Conservation (phyloP, 805 yeast species). For the Brettanomyces custersianus region DNA sequence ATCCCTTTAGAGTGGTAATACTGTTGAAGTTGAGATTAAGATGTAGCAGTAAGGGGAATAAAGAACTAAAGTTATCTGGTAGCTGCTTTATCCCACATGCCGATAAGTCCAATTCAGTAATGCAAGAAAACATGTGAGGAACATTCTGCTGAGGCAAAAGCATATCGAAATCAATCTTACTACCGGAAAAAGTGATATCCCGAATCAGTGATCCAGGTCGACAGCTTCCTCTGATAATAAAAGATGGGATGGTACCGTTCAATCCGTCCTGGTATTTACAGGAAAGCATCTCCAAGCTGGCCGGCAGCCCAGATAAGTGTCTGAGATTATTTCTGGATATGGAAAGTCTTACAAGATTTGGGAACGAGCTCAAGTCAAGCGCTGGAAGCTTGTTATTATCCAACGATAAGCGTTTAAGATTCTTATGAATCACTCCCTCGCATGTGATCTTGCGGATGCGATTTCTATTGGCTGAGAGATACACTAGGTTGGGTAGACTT, state of each 20-base stretch:
- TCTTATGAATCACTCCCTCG: slow-evolving; percentile 12
- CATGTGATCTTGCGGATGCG: slow-evolving; percentile 21
- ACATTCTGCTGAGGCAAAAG: not conserved
- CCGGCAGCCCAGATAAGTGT: slow-evolving; percentile 22
- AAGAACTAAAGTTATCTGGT: slow-evolving; percentile 28
- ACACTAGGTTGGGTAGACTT: slow-evolving; percentile 25
- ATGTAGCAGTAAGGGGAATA: slow-evolving; percentile 39
- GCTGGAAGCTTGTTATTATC: slow-evolving; percentile 12
- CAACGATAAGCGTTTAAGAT: slow-evolving; percentile 30
- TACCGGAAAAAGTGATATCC: slow-evolving; percentile 27
- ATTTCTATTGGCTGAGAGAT: slow-evolving; percentile 36
- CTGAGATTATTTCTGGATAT: slow-evolving; percentile 32
- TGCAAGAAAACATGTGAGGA: slow-evolving; percentile 19
- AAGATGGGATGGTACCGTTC: slow-evolving; percentile 12
- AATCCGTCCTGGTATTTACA: slow-evolving; percentile 27
- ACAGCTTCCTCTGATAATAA: slow-evolving; percentile 11
- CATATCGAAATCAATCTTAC: slow-evolving; percentile 9
- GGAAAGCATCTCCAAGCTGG: slow-evolving; percentile 33
- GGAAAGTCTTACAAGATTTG: slow-evolving; percentile 33
- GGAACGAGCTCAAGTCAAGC: slow-evolving; percentile 25
- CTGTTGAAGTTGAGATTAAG: slow-evolving; percentile 44
- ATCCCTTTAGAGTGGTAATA: slow-evolving; percentile 26
- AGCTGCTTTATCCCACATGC: slow-evolving; percentile 35
- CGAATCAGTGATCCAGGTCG: slow-evolving; percentile 17
- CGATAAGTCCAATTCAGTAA: slow-evolving; percentile 33